A percentile compares a stretch with the other conserved stretches of the same genome.
phyloP scores from a whole-genome alignment of 192 early-diverging fungal genomes.

The Backusella sp. region DNA sequence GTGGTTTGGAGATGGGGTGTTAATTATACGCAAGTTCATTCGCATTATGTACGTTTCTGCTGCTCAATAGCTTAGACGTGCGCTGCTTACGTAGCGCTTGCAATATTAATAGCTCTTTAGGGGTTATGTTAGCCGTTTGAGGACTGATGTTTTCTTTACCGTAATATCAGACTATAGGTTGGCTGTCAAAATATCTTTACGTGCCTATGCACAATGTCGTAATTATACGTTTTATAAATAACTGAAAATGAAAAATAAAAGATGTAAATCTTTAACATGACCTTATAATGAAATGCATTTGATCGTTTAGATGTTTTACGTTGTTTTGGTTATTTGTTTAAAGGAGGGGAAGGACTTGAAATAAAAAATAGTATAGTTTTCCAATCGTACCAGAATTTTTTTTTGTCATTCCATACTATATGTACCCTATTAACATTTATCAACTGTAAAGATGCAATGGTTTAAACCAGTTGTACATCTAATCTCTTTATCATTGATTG shows the following conservation, averaged over 20 bases:
- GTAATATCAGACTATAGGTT: conserved; percentile 15
- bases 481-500: not conserved
- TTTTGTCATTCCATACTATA: not conserved
- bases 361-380: not conserved
- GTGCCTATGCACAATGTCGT: not conserved
- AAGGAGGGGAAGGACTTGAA: not conserved
- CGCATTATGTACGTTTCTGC: conserved; percentile 13
- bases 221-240: not conserved
- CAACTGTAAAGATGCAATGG: not conserved
- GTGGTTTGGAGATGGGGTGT: not conserved
- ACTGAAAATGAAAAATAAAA: conserved; percentile 8
- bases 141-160: conserved; percentile 10
- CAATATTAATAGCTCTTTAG: not conserved
- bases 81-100: conserved; percentile 17
- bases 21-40: conserved; percentile 13
- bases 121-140: conserved; percentile 6
- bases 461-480: not conserved
- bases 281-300: not conserved
- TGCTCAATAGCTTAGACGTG: conserved; percentile 8
- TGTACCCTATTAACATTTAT: not conserved
- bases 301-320: not conserved
- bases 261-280: not conserved
- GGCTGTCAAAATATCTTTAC: conserved; percentile 13
- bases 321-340: not conserved
- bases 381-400: not conserved